phyloP scores from a whole-genome alignment of 2,329 filamentous ascomycete genomes.

The Byssochlamys sp. region DNA sequence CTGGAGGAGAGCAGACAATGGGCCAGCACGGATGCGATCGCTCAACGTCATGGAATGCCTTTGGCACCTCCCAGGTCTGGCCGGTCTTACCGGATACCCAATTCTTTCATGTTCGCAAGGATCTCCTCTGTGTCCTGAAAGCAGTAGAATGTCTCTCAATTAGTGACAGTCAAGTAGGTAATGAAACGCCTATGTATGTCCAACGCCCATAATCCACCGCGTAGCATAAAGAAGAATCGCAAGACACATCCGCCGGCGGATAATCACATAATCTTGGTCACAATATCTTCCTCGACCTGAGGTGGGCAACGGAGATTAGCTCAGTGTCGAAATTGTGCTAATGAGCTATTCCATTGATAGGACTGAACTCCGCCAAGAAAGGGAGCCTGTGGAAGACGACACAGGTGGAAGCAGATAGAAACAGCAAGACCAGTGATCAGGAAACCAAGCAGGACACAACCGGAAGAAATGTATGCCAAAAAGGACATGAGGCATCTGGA shows the following conservation, averaged over 20 bases:
- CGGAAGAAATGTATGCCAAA: background rate
- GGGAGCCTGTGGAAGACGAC: background rate
- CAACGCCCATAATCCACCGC: constrained; percentile 12
- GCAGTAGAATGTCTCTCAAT: constrained; percentile 22
- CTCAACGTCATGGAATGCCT: background rate
- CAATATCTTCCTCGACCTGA: constrained; percentile 75
- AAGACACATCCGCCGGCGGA: constrained; percentile 13
- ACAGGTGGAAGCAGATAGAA: constrained; percentile 3
- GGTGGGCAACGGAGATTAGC: constrained; percentile 33
- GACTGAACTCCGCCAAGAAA: background rate
- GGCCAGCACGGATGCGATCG: constrained; percentile 1
- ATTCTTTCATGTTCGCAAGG: constrained; percentile 3
- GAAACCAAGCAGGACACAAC: background rate
- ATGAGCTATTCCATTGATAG: background rate
- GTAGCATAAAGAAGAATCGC: constrained; percentile 10
- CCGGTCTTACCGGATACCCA: background rate
- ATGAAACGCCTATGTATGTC: constrained; percentile 23
- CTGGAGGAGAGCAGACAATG: constrained; percentile 12
- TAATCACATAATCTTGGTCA: constrained; percentile 75
- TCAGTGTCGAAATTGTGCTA: background rate
- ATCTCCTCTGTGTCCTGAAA: constrained; percentile 23
- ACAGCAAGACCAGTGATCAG: background rate
- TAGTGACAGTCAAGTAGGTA: constrained; percentile 16
- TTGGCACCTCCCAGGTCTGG: background rate
- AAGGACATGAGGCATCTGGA: background rate